Percentiles rank a stretch among this genome's conserved stretches.
Evolutionary conservation across 2,329 filamentous ascomycete genomes (phyloP).

Genomic region (Nemania serpens): DNA sequence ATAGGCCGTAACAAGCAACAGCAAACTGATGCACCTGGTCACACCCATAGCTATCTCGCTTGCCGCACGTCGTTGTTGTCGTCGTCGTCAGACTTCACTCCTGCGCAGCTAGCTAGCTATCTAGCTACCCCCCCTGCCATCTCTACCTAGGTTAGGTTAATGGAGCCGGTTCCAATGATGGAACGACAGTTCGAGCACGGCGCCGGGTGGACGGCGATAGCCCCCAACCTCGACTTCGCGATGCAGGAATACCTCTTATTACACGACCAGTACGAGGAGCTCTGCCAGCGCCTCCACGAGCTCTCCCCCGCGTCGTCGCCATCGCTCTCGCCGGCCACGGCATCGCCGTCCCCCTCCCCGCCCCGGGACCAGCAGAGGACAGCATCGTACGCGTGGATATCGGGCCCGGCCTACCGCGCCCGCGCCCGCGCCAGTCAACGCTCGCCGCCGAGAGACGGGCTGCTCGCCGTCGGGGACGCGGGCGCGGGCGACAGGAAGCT

Average conservation of each 20-base stretch:
- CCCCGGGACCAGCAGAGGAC: constrained; percentile 37
- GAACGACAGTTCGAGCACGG: constrained; percentile 6
- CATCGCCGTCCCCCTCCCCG: constrained; percentile 37
- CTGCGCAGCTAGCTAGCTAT: constrained; percentile 3
- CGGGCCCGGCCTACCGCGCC: constrained; percentile 18
- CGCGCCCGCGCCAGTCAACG: constrained; percentile 27
- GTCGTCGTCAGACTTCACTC: constrained; percentile 12
- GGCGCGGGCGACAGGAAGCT: constrained; percentile 58
- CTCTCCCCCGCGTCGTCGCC: constrained; percentile 49
- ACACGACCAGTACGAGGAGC: constrained; percentile 58
- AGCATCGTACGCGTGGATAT: constrained; percentile 30
- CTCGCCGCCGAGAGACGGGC: constrained; percentile 52
- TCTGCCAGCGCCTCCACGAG: constrained; percentile 56
- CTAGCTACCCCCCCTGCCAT: background rate
- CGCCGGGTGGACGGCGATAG: constrained; percentile 6
- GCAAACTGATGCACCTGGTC: constrained; percentile 37
- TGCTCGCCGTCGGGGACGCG: constrained; percentile 54
- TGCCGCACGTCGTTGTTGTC: background rate
- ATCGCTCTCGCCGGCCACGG: constrained; percentile 29
- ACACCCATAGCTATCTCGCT: constrained; percentile 8
- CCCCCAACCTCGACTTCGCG: constrained; percentile 51
- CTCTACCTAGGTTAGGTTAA: background rate
- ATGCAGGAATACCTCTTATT: constrained; percentile 60
- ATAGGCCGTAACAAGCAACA: background rate
- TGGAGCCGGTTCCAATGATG: constrained; percentile 20